phyloP scores from a whole-genome alignment of 495 filamentous ascomycete genomes.

The Aspergillus incahuasiensis region DNA sequence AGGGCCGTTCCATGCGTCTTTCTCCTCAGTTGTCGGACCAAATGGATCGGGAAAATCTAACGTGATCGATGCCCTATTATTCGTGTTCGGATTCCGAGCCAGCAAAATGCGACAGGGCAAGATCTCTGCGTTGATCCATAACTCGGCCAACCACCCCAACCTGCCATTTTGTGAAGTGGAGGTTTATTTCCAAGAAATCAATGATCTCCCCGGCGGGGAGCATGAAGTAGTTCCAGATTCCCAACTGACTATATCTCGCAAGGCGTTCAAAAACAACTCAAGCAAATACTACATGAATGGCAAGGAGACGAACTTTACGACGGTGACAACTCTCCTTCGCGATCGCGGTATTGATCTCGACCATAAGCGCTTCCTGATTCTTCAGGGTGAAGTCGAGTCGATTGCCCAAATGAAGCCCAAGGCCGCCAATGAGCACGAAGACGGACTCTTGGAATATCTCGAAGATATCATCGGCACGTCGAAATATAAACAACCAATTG shows the following conservation, averaged over 20 bases:
- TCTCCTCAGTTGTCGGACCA: conserved; percentile 97
- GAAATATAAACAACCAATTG: conserved; percentile 94
- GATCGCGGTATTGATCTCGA: conserved; percentile 91
- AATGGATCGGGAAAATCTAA: conserved; percentile 99
- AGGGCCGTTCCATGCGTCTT: conserved; percentile 93
- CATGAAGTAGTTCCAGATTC: conserved; percentile 75
- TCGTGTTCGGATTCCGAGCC: conserved; percentile 96
- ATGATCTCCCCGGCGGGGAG: conserved; percentile 74
- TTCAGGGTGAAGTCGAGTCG: conserved; percentile 96
- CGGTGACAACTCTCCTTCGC: conserved; percentile 81
- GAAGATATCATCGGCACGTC: conserved; percentile 99
- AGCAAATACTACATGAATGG: conserved; percentile 97
- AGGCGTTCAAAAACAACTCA: conserved; percentile 94
- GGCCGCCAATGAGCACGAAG: conserved; percentile 88
- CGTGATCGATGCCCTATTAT: conserved; percentile 95
- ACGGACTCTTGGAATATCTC: conserved; percentile 92
- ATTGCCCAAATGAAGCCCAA: conserved; percentile 99
- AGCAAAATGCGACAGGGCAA: conserved; percentile 99
- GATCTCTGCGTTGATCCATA: conserved; percentile 95
- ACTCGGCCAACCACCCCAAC: conserved; percentile 80
- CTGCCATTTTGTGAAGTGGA: conserved; percentile 90
- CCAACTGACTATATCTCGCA: conserved; percentile 78
- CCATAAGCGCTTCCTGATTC: conserved; percentile 95
- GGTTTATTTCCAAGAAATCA: conserved; percentile 91
- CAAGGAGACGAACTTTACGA: conserved; percentile 81